These are phyloP conservation scores for Cystobasidium tubakii DNA, from an alignment of 768 basidiomycete genomes.

Conservation along the genomic window DNA sequence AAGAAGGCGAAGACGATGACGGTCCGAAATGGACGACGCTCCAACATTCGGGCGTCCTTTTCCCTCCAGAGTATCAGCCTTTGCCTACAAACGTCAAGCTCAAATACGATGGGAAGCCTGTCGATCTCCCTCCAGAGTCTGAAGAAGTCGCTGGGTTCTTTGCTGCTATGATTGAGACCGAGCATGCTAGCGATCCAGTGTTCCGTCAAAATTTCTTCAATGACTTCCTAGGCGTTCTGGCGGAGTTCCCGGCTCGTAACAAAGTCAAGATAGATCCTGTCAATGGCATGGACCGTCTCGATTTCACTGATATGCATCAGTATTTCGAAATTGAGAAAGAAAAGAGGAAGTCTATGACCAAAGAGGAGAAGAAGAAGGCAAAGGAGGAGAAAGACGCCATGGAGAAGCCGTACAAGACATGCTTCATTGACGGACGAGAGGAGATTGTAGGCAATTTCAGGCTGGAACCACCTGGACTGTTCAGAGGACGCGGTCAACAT, in stretches of 20 bases:
- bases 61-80: slow-evolving; percentile 92
- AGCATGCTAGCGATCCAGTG: slow-evolving; percentile 76
- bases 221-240: slow-evolving; percentile 73
- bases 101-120: slow-evolving; percentile 79
- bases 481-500: slow-evolving; percentile 95
- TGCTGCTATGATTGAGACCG: slow-evolving; percentile 81
- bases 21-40: slow-evolving; percentile 86
- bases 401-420: slow-evolving; percentile 77
- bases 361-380: slow-evolving; percentile 81
- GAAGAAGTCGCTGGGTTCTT: slow-evolving; percentile 98
- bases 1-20: slow-evolving; percentile 52
- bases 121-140: slow-evolving; percentile 72
- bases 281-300: slow-evolving; percentile 68
- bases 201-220: slow-evolving; percentile 96
- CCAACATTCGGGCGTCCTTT: slow-evolving; percentile 87
- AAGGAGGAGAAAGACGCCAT: slow-evolving; percentile 77
- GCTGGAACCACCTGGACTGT: slow-evolving; percentile 96
- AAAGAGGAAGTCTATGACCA: slow-evolving; percentile 77
- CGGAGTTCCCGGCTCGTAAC: slow-evolving; percentile 70
- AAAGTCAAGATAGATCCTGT: slow-evolving; percentile 54
- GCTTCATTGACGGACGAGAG: slow-evolving; percentile 88
- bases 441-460: slow-evolving; percentile 98
- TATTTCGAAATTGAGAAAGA: slow-evolving; percentile 86
- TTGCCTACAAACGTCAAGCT: slow-evolving; percentile 80
- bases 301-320: slow-evolving; percentile 91